Conservation (phyloP, 768 basidiomycete genomes). For the Lactarius quietus region DNA sequence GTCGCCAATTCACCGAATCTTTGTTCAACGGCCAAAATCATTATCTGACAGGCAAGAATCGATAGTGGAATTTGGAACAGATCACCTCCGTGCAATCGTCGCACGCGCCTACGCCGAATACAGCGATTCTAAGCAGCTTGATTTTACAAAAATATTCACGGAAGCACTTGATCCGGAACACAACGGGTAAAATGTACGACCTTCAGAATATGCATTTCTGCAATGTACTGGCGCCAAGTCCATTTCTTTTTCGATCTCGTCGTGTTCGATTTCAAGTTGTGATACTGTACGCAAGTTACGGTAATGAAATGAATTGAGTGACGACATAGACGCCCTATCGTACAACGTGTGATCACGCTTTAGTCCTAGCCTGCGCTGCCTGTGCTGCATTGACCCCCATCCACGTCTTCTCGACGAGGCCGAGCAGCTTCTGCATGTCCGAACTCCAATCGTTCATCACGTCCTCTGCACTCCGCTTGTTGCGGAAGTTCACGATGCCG, state of each 20-base stretch:
- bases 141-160: background rate
- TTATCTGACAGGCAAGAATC: background rate
- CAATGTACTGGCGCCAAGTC: background rate
- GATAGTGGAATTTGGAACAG: background rate
- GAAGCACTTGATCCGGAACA: background rate
- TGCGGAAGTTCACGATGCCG: constrained; percentile 84
- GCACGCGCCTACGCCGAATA: background rate
- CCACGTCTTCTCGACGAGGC: constrained; percentile 97
- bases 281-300: no score
- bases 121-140: background rate
- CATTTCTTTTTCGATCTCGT: no score
- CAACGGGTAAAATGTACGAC: background rate
- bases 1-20: background rate
- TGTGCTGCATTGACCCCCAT: constrained; percentile 92
- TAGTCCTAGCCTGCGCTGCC: constrained; percentile 70
- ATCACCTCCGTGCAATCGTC: background rate
- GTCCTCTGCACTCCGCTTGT: constrained; percentile 80
- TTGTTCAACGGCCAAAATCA: background rate
- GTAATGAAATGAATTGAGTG: background rate
- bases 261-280: no score
- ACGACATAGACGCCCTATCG: background rate
- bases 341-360: constrained; percentile 34
- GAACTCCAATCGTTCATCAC: constrained; percentile 98
- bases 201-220: no score
- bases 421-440: constrained; percentile 89